Percentiles rank a stretch among this genome's conserved stretches.
Conservation (phyloP, 805 yeast species). For the Candida broadrunensis region DNA sequence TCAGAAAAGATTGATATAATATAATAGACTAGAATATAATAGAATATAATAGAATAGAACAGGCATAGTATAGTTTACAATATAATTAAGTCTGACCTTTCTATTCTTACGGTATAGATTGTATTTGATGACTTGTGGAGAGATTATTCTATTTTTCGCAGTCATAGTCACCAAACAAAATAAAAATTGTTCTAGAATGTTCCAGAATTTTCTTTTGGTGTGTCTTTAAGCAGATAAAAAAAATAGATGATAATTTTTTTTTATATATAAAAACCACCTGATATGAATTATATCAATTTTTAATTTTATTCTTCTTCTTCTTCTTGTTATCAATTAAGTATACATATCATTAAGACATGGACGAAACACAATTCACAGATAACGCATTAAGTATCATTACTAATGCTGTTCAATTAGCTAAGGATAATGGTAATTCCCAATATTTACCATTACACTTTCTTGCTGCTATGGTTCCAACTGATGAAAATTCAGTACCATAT, state of each 20-base stretch:
- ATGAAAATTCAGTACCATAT: conserved; percentile 49
- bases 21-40: no score
- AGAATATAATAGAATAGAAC: no score
- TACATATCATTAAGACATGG: conserved; percentile 32
- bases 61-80: no score
- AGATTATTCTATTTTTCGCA: not conserved
- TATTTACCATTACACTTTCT: conserved; percentile 84
- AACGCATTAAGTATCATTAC: conserved; percentile 82
- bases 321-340: no score
- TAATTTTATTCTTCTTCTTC: no score
- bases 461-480: conserved; percentile 82
- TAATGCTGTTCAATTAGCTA: conserved; percentile 76
- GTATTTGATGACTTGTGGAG: not conserved
- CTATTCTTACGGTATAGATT: no score
- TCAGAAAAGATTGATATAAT: no score
- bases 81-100: no score
- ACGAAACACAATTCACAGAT: conserved; percentile 83
- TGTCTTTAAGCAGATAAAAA: not conserved
- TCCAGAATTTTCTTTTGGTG: not conserved
- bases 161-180: not conserved
- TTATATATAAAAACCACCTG: no score
- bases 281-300: no score
- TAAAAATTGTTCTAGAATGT: not conserved
- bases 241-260: no score
- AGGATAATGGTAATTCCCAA: conserved; percentile 80